Evolutionary conservation across 352 stramenopile species (phyloP).

Genomic region (Plasmopara halstedii): DNA sequence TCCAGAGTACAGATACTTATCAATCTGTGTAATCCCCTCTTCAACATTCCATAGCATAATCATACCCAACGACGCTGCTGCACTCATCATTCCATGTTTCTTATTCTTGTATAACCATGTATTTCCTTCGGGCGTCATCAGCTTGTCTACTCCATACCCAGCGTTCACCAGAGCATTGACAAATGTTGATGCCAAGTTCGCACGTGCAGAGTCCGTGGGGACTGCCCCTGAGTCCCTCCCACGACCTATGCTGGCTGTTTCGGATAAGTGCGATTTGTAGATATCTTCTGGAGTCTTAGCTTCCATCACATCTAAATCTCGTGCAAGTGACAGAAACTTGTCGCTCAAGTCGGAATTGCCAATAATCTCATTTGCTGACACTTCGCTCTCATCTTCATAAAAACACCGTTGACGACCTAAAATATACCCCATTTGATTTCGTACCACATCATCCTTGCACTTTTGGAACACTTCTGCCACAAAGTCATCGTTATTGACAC

Average conservation of each 20-base stretch:
- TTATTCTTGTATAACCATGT: constrained; percentile 99
- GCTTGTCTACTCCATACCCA: constrained; percentile 96
- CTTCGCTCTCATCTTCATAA: constrained; percentile 90
- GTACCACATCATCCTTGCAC: constrained; percentile 52
- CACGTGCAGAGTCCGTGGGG: constrained; percentile 93
- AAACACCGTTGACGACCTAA: constrained; percentile 93
- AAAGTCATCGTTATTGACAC: constrained; percentile 79
- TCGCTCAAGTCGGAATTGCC: constrained; percentile 95
- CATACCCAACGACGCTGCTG: constrained; percentile 95
- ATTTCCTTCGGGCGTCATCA: constrained; percentile 90
- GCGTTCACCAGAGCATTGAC: constrained; percentile 99
- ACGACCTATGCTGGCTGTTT: constrained; percentile 85
- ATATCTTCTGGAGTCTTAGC: constrained; percentile 97
- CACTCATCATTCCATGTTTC: constrained; percentile 98
- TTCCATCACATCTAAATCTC: constrained; percentile 97
- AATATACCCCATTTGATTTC: constrained; percentile 94
- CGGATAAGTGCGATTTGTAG: constrained; percentile 99
- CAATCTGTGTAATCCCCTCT: constrained; percentile 98
- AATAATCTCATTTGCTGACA: constrained; percentile 91
- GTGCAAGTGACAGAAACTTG: constrained; percentile 94
- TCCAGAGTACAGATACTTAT: constrained; percentile 98
- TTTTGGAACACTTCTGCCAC: constrained; percentile 75
- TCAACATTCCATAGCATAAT: constrained; percentile 99
- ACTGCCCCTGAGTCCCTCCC: constrained; percentile 63
- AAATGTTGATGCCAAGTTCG: constrained; percentile 98